Evolutionary conservation across 768 basidiomycete genomes (phyloP).

Genomic region (Hygrophoropsis aurantiaca): DNA sequence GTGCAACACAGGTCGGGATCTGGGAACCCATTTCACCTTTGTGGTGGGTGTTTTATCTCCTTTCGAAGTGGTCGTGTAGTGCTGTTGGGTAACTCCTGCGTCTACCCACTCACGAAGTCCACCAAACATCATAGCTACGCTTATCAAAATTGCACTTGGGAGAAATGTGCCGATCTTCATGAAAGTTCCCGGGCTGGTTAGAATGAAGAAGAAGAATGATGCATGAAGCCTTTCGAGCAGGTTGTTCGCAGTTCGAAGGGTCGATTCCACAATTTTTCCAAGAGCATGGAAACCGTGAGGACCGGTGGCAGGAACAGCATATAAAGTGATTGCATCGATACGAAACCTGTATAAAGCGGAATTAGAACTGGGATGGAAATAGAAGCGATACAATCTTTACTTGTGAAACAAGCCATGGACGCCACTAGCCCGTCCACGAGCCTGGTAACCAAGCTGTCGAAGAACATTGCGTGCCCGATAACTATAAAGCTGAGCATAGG

Average conservation of each 20-base stretch:
- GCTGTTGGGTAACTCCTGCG: conserved; percentile 34
- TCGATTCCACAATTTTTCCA: conserved; percentile 85
- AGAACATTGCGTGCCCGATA: conserved; percentile 65
- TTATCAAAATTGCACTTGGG: conserved; percentile 82
- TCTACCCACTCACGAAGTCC: conserved; percentile 76
- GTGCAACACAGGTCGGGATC: conserved; percentile 54
- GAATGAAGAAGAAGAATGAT: conserved; percentile 95
- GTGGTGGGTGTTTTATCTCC: conserved; percentile 3
- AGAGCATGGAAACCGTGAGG: conserved; percentile 96
- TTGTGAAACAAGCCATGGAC: conserved; percentile 89
- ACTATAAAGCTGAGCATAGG: conserved; percentile 49
- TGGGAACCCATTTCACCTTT: conserved; percentile 40
- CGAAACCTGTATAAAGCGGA: conserved; percentile 61
- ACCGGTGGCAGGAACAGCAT: conserved; percentile 81
- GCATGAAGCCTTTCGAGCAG: conserved; percentile 94
- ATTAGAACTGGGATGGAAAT: background rate
- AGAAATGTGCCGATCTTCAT: conserved; percentile 90
- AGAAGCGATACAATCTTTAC: conserved; percentile 39
- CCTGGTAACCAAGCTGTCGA: conserved; percentile 72
- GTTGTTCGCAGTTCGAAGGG: conserved; percentile 89
- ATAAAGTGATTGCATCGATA: conserved; percentile 92
- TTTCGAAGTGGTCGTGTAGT: too few relatives aligned
- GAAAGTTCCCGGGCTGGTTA: conserved; percentile 55
- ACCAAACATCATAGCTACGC: conserved; percentile 80
- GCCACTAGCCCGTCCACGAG: conserved; percentile 79